Conservation (phyloP, 2,329 filamentous ascomycete species). For the Calycina marina region DNA sequence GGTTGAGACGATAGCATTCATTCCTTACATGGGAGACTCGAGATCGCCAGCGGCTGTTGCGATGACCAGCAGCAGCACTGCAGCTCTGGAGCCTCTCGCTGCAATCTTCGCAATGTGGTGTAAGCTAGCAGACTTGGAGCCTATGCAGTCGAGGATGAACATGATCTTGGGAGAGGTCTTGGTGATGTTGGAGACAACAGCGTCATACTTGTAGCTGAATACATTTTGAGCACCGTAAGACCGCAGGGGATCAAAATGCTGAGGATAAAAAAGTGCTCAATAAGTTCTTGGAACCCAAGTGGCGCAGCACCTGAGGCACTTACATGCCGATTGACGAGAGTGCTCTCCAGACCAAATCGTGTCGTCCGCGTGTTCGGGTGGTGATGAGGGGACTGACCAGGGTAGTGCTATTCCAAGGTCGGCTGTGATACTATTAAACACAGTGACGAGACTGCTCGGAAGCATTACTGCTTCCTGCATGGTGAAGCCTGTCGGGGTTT, state of each 20-base stretch:
- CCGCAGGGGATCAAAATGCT: conserved; percentile 20
- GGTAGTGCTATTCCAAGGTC: conserved; percentile 39
- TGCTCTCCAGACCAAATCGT: conserved; percentile 25
- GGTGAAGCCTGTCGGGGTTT: conserved; percentile 28
- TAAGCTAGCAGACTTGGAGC: conserved; percentile 31
- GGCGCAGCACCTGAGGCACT: conserved; percentile 28
- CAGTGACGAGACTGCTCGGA: conserved; percentile 43
- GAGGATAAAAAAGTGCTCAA: conserved; percentile 17
- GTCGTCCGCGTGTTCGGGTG: conserved; percentile 16
- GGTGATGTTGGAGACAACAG: conserved; percentile 13
- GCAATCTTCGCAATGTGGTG: conserved; percentile 35
- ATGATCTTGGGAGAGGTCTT: conserved; percentile 23
- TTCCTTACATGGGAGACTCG: conserved; percentile 35
- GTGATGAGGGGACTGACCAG: conserved; percentile 29
- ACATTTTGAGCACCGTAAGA: conserved; percentile 6
- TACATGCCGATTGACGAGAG: conserved; percentile 19
- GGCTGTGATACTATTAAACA: conserved; percentile 36
- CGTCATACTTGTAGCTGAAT: conserved; percentile 21
- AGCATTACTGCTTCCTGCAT: conserved; percentile 33
- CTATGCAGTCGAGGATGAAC: conserved; percentile 41
- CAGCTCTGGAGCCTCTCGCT: conserved; percentile 33
- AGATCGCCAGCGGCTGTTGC: conserved; percentile 33
- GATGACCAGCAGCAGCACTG: conserved; percentile 45
- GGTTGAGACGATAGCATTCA: conserved; percentile 32
- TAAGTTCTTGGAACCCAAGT: conserved; percentile 38